Evolutionary conservation across 805 yeast genomes (phyloP).

Genomic region (Kluyveromyces starmeri): DNA sequence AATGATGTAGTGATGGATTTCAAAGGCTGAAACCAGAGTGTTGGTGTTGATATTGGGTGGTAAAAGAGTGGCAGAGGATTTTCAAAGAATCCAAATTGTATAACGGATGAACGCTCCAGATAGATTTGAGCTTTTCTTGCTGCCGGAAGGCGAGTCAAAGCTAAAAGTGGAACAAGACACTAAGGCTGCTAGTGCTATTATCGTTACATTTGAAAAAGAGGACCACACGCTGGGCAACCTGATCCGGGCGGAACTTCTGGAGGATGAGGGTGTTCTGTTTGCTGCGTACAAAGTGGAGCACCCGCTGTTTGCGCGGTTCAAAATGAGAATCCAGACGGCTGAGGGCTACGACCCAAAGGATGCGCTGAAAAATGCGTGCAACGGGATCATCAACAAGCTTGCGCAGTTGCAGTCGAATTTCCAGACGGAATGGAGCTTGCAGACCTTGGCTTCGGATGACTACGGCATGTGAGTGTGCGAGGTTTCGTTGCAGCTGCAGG

Average conservation of each 20-base stretch:
- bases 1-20: too few relatives aligned
- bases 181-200: constrained; percentile 89
- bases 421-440: constrained; percentile 87
- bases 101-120: constrained; percentile 99
- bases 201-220: constrained; percentile 89
- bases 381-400: constrained; percentile 70
- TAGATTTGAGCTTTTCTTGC: constrained; percentile 89
- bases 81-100: too few relatives aligned
- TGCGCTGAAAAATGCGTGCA: constrained; percentile 86
- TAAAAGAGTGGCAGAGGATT: too few relatives aligned
- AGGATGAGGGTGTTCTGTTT: constrained; percentile 82
- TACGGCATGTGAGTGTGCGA: constrained; percentile 11
- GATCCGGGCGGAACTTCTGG: constrained; percentile 74
- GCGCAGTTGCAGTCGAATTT: constrained; percentile 68
- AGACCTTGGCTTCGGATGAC: constrained; percentile 53
- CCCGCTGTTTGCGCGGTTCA: constrained; percentile 91
- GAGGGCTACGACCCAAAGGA: constrained; percentile 89
- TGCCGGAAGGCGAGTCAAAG: constrained; percentile 98
- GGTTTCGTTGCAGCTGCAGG: too few relatives aligned
- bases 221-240: constrained; percentile 95
- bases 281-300: constrained; percentile 98
- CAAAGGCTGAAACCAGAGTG: too few relatives aligned
- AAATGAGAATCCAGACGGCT: constrained; percentile 90
- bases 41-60: too few relatives aligned
- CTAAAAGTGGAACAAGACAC: constrained; percentile 86